phyloP scores from a whole-genome alignment of 139 green algal genomes.

The Ostreobium quekettii region DNA sequence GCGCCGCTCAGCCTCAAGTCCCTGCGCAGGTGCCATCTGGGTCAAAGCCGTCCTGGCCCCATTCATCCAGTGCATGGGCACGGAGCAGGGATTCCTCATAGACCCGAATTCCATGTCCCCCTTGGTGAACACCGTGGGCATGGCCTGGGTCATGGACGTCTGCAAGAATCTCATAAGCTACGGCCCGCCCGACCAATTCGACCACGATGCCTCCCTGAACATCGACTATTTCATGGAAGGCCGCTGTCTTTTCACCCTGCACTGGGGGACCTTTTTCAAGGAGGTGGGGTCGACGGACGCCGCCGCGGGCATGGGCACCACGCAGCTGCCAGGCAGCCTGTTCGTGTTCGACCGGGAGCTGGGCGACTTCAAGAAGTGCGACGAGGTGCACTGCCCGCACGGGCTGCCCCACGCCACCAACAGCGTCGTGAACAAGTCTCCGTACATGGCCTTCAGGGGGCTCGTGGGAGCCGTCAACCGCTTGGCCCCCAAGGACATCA shows the following conservation, averaged over 20 bases:
- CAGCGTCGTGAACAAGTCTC: slow-evolving; percentile 7
- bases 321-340: slow-evolving; percentile 8
- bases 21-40: slow-evolving; percentile 1
- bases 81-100: slow-evolving; percentile 17
- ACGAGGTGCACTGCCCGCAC: neutral
- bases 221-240: slow-evolving; percentile 10
- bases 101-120: neutral
- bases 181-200: neutral
- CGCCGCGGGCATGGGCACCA: neutral
- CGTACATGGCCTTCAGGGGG: neutral
- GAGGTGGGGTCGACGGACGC: neutral
- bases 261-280: slow-evolving; percentile 22
- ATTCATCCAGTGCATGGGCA: slow-evolving; percentile 20
- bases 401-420: neutral
- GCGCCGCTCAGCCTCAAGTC: neutral
- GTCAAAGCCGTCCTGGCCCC: slow-evolving; percentile 21
- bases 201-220: neutral
- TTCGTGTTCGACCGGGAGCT: slow-evolving; percentile 11
- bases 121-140: slow-evolving; percentile 20
- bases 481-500: neutral
- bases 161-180: slow-evolving; percentile 14
- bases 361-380: neutral
- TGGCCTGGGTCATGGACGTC: neutral
- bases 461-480: slow-evolving; percentile 8
- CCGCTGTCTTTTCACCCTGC: slow-evolving; percentile 18